Conservation (phyloP, 2,329 filamentous ascomycete species). For the Penicillium sp. region DNA sequence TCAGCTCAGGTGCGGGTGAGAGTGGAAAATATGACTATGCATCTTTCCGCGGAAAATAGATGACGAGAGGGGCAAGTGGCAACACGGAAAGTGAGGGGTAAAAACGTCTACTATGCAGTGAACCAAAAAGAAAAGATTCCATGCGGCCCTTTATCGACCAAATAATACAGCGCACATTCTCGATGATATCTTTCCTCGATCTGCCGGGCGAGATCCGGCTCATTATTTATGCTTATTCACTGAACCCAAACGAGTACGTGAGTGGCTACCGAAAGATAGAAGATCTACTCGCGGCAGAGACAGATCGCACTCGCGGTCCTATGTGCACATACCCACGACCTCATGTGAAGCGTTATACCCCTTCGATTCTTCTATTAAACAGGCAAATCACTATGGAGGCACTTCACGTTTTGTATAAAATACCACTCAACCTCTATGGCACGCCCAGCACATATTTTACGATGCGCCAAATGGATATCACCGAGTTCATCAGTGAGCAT, state of each 20-base stretch:
- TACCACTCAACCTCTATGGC: slow-evolving; percentile 6
- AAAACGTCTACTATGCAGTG: not conserved
- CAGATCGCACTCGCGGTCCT: slow-evolving; percentile 10
- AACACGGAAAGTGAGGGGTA: slow-evolving; percentile 1
- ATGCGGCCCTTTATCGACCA: not conserved
- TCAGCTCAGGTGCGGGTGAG: not conserved
- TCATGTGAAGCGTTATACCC: slow-evolving; percentile 7
- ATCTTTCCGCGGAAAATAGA: not conserved
- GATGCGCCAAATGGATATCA: slow-evolving; percentile 11
- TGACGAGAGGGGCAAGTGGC: slow-evolving; percentile 3
- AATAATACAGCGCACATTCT: not conserved
- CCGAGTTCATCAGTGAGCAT: slow-evolving; percentile 10
- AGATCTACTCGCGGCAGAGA: slow-evolving; percentile 7
- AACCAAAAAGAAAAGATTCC: not conserved
- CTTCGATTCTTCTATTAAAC: slow-evolving; percentile 10
- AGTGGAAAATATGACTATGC: not conserved
- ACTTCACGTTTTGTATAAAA: slow-evolving; percentile 6
- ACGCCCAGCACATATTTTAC: slow-evolving; percentile 5
- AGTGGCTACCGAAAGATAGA: slow-evolving; percentile 10
- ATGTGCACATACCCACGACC: slow-evolving; percentile 5
- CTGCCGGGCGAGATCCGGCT: slow-evolving; percentile 11
- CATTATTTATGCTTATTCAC: slow-evolving; percentile 10
- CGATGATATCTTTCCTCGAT: slow-evolving; percentile 9
- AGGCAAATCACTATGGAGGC: slow-evolving; percentile 7
- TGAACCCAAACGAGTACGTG: slow-evolving; percentile 11